Base-by-base conservation (phyloP, 1,284 basidiomycete genomes). In the Caloboletus inedulis region DNA sequence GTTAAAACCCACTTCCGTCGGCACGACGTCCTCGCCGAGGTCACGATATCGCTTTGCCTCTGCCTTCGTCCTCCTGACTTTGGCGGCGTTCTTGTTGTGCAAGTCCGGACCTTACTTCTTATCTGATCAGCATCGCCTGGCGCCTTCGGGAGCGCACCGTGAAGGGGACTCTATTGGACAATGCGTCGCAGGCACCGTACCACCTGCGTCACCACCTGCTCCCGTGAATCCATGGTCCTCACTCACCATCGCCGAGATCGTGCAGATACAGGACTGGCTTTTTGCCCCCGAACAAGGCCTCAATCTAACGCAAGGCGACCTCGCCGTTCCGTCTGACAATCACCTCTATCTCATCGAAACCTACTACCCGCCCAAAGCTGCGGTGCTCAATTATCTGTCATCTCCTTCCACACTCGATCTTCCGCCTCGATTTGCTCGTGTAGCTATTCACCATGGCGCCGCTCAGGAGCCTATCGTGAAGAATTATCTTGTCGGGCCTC, bases 401-500 rank as follows among this genome's bases (percentile, higher is more conserved):
- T 60, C 64, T 25, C 67, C 72, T 4, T 56, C 55, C 34, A 51
- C 59, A 2, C 52, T 6, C n/a, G 13, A 47, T 16, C 40, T 16
- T 27, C 25, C 42, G 6, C 41, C 41, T 46, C 45, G 25, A 13
- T 47, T 47, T 29, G 41, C 45, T 27, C 45, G 41, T 27, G 41
- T 5, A 27, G 51, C 77, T 10, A 68, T 85, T 45, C 76, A 81
- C 58, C 78, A 80, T 59, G 82, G 81, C 33, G 72, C 70, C 12
- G 64, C 62, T 10, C 49, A 56, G 5, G 67, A 67, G 3, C 81
- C 81, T 10, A 60, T 70, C 10, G 72, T 82, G 21, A 72, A 69
- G 56, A 77, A 82, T 57, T 81, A 82, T 59, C 69, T 82, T 8
- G 75, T 84, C 27, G 82, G 82, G 0, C 82, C 82, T 1, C 69